These are phyloP conservation scores for Globisporangium takayamanum DNA, from an alignment of 352 stramenopile genomes.

Conservation along the genomic window DNA sequence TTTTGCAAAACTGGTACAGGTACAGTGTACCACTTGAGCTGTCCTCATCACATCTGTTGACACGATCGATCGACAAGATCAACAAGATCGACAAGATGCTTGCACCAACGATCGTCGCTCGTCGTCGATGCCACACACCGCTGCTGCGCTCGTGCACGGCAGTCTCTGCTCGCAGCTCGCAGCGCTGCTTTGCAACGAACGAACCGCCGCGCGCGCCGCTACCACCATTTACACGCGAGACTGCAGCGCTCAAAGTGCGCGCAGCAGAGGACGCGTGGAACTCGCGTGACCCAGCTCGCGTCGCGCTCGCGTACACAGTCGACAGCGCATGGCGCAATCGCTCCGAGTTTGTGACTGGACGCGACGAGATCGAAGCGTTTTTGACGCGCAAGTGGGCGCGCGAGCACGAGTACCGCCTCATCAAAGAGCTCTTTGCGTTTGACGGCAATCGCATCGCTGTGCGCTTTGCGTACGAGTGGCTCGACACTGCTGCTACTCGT, in stretches of 20 bases:
- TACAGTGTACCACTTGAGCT: too few relatives aligned
- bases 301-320: conserved; percentile 77
- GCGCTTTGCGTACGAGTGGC: conserved; percentile 86
- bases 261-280: conserved; percentile 89
- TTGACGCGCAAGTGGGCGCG: conserved; percentile 64
- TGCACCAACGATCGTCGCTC: too few relatives aligned
- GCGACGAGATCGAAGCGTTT: conserved; percentile 72
- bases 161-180: too few relatives aligned
- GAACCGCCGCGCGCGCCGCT: conserved; percentile 28
- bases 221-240: conserved; percentile 79
- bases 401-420: conserved; percentile 81
- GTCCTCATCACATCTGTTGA: too few relatives aligned
- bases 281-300: conserved; percentile 51
- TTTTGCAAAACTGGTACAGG: too few relatives aligned
- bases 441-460: conserved; percentile 82
- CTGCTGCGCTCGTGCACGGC: not conserved
- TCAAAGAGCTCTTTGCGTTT: conserved; percentile 87
- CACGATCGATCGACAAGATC: too few relatives aligned
- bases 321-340: conserved; percentile 86
- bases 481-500: conserved; percentile 17
- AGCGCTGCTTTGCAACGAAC: not conserved
- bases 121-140: too few relatives aligned
- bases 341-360: conserved; percentile 68
- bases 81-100: too few relatives aligned
- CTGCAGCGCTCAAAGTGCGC: conserved; percentile 71